Conservation (phyloP, 108 stramenopile species). For the Cylindrotheca closterium region DNA sequence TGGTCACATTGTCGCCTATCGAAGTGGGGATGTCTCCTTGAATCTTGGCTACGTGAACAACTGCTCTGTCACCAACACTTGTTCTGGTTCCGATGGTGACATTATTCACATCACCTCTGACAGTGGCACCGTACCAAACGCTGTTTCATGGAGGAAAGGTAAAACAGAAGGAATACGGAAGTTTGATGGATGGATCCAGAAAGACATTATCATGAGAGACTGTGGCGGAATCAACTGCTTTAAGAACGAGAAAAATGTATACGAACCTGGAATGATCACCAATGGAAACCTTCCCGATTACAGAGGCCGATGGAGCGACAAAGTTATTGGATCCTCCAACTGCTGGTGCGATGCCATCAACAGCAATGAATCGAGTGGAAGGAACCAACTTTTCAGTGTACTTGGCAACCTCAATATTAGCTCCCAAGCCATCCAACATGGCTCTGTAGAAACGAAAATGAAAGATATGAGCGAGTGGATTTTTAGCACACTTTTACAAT, state of each 20-base stretch:
- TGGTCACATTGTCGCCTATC: constrained; percentile 87
- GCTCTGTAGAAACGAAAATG: constrained; percentile 13
- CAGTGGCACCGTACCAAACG: constrained; percentile 88
- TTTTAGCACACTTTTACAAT: neutral
- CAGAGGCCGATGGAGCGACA: constrained; percentile 78
- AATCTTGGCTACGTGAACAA: constrained; percentile 94
- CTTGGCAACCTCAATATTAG: constrained; percentile 80
- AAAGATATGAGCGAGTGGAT: neutral
- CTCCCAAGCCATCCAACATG: constrained; percentile 54
- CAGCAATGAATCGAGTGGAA: constrained; percentile 85
- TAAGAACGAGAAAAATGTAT: neutral
- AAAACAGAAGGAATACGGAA: no score
- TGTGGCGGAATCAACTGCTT: neutral
- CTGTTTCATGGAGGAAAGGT: constrained; percentile 16
- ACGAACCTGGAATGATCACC: constrained; percentile 59
- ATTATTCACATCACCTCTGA: constrained; percentile 84
- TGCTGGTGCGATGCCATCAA: constrained; percentile 73
- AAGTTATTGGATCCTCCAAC: constrained; percentile 63
- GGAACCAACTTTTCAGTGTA: constrained; percentile 83
- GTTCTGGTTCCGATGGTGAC: constrained; percentile 82
- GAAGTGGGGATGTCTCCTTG: constrained; percentile 83
- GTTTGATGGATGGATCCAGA: neutral
- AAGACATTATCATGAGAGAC: no score
- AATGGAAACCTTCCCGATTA: constrained; percentile 82
- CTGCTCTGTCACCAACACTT: constrained; percentile 87